Base-by-base conservation (phyloP, 2,329 filamentous ascomycete genomes). In the Metarhizium humberi region DNA sequence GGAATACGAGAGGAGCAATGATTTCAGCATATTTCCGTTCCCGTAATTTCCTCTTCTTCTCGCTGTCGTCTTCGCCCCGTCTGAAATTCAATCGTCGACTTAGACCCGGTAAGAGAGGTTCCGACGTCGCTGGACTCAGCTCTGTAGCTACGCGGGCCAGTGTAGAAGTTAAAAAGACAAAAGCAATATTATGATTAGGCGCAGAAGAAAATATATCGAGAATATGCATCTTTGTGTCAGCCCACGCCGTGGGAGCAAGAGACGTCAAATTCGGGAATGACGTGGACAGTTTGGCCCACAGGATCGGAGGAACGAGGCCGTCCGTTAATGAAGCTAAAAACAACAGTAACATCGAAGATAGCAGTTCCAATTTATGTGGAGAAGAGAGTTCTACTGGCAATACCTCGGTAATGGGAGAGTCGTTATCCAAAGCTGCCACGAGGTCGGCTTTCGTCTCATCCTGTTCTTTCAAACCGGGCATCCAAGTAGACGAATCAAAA, bases 111-210 rank as follows among this genome's bases (percentile, higher is more conserved):
- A 60, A 46, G 46, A 61, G 61, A 48, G 57, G 61, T 59, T 58
- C 76, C 50, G 43, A 64, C 57, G 57, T 75, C 63, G 50, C 29
- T 62, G 78, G 45, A 65, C 67, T 69, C 6, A 84, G 68, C 54
- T 84, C 80, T 0, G 72, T 67, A 2, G 76, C 72, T 1, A 81
- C 71, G 4, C 77, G 75, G 2, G 76, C 72, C 1, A 96, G 77
- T 71, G 91, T 92, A 8, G 88, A 85, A 0, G 87, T 90, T 16
- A 96, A 74, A 60, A 96, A 91, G 2, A 95, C 88, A 64, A 96
- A 95, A 0, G 88, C 87, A 55, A 96, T 92, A 66, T 90, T 94
- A 71, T 95, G 87, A 51, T 86, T 86, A 0, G 90, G 88, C 0
- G 82, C 79, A 2, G 80, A 75, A 0, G 86, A 80, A 2, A 96